phyloP scores from a whole-genome alignment of 2,329 filamentous ascomycete genomes.

The Colletotrichum ledebouriae region DNA sequence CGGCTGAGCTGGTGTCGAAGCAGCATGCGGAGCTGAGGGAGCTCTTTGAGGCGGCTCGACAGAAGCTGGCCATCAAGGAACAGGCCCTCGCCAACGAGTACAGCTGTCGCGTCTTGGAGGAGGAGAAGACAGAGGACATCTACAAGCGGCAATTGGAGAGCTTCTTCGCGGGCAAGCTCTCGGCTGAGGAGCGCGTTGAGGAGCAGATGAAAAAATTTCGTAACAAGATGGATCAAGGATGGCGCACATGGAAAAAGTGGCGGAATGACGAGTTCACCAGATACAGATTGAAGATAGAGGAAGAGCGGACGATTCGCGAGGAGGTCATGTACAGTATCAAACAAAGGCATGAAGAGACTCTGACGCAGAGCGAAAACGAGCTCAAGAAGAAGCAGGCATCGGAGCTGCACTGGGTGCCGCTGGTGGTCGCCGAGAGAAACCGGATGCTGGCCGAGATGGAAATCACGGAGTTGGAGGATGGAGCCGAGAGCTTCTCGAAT shows the following conservation, averaged over 20 bases:
- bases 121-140: constrained; percentile 58
- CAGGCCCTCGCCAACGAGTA: constrained; percentile 56
- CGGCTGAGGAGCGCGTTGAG: constrained; percentile 48
- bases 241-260: constrained; percentile 57
- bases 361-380: constrained; percentile 49
- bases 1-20: constrained; percentile 50
- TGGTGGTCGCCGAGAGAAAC: constrained; percentile 59
- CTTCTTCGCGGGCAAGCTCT: constrained; percentile 51
- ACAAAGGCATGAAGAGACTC: constrained; percentile 47
- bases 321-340: constrained; percentile 59
- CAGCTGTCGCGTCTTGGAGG: constrained; percentile 54
- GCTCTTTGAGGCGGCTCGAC: constrained; percentile 46
- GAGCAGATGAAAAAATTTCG: constrained; percentile 53
- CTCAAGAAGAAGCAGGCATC: constrained; percentile 53
- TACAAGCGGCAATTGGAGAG: constrained; percentile 56
- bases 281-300: constrained; percentile 53
- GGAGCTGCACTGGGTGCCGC: constrained; percentile 62
- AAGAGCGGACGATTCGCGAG: constrained; percentile 55
- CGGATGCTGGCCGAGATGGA: constrained; percentile 59
- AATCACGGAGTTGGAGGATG: constrained; percentile 58
- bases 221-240: constrained; percentile 57
- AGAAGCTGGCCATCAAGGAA: constrained; percentile 53
- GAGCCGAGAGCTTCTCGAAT: constrained; percentile 20
- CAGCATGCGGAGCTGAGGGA: constrained; percentile 52
- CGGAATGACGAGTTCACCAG: constrained; percentile 55